A percentile compares a stretch with the other conserved stretches of the same genome.
Evolutionary conservation across 2,329 filamentous ascomycete species (phyloP).

Genomic region (Neonectria coccinea): DNA sequence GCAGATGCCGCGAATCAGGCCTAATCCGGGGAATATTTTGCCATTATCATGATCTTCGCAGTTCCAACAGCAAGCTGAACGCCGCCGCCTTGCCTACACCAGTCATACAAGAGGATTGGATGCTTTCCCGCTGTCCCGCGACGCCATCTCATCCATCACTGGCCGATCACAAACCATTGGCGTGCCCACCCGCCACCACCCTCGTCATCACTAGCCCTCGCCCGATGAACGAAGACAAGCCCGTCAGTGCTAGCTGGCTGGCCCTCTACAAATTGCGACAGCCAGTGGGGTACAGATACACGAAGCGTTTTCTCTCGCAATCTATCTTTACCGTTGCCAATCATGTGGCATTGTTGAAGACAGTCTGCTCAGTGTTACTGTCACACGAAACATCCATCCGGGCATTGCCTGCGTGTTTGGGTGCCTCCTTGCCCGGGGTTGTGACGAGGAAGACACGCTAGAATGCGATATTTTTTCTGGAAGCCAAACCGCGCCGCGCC

Average conservation of each 20-base stretch:
- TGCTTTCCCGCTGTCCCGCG: neutral
- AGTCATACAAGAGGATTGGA: neutral
- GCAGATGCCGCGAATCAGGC: neutral
- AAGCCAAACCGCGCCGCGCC: conserved; percentile 29
- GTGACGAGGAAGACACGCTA: conserved; percentile 28
- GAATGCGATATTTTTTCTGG: conserved; percentile 39
- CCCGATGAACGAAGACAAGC: conserved; percentile 1
- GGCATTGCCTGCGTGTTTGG: conserved; percentile 4
- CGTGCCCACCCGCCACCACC: neutral
- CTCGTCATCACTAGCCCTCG: neutral
- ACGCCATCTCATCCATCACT: neutral
- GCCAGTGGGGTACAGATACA: conserved; percentile 5
- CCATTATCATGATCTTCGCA: neutral
- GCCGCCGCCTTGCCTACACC: neutral
- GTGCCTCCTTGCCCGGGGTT: conserved; percentile 28
- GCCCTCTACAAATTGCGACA: conserved; percentile 8
- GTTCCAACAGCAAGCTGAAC: neutral
- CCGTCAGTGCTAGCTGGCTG: neutral
- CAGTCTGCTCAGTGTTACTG: conserved; percentile 16
- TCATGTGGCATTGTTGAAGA: conserved; percentile 18
- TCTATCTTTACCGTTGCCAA: conserved; percentile 12
- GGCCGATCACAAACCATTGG: neutral
- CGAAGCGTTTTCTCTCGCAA: neutral
- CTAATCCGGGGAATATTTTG: neutral
- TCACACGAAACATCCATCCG: conserved; percentile 14